Evolutionary conservation across 129 eudicot genomes (phyloP).

Genomic region (Flaveria ramosissima): DNA sequence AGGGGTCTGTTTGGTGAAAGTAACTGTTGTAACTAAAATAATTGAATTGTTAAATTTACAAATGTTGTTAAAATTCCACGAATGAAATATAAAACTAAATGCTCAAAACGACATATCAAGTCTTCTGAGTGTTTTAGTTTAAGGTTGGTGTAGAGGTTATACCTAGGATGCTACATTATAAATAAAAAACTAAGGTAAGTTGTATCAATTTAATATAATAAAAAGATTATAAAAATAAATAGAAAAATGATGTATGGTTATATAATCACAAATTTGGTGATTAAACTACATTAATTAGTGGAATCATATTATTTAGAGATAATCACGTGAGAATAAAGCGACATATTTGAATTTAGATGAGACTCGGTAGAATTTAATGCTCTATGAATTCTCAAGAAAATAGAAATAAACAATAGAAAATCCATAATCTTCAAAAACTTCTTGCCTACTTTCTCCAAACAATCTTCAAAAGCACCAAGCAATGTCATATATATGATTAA

Average conservation of each 20-base stretch:
- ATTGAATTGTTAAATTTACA: too few relatives aligned
- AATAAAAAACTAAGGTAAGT: too few relatives aligned
- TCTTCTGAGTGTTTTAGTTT: too few relatives aligned
- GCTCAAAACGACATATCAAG: too few relatives aligned
- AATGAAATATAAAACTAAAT: too few relatives aligned
- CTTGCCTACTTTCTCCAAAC: neutral
- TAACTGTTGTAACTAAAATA: too few relatives aligned
- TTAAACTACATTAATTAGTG: too few relatives aligned
- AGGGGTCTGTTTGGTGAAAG: too few relatives aligned
- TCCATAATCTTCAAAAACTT: neutral
- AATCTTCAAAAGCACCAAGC: neutral
- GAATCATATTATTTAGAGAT: neutral
- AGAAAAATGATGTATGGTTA: neutral
- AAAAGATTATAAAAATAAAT: neutral
- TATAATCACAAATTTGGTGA: neutral
- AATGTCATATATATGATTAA: neutral
- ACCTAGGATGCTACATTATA: too few relatives aligned
- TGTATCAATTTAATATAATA: neutral
- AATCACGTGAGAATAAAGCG: neutral
- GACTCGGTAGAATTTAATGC: neutral
- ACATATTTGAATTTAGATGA: neutral
- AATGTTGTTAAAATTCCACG: too few relatives aligned
- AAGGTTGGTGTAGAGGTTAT: too few relatives aligned
- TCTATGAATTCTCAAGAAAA: neutral
- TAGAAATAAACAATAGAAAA: neutral